These are phyloP conservation scores for Globisporangium canariense DNA, from an alignment of 352 stramenopile species.

Conservation along the genomic window DNA sequence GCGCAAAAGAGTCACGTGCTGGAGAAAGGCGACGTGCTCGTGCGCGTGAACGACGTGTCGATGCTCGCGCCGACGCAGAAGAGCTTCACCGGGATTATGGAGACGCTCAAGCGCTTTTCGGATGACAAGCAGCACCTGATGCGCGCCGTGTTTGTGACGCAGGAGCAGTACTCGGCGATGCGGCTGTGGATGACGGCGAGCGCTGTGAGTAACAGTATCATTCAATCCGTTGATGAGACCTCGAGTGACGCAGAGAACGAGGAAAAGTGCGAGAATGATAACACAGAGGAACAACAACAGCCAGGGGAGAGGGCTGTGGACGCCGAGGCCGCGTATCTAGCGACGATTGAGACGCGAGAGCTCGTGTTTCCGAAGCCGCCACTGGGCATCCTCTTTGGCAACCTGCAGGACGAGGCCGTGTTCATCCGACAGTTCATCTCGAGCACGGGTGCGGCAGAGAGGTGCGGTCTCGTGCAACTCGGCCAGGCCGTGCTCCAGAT, in stretches of 20 bases:
- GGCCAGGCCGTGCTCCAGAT: constrained; percentile 77
- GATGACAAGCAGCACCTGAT: constrained; percentile 48
- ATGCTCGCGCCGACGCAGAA: constrained; percentile 45
- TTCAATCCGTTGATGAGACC: background rate
- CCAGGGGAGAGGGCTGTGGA: constrained; percentile 4
- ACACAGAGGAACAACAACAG: constrained; percentile 20
- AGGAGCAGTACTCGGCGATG: constrained; percentile 51
- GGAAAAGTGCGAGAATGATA: constrained; percentile 1
- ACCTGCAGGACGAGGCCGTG: constrained; percentile 73
- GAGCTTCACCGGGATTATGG: constrained; percentile 64
- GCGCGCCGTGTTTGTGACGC: constrained; percentile 49
- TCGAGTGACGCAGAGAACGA: background rate
- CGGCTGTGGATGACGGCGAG: constrained; percentile 17
- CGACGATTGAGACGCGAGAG: constrained; percentile 33
- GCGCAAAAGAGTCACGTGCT: constrained; percentile 67
- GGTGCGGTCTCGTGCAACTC: constrained; percentile 47
- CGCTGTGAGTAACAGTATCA: background rate
- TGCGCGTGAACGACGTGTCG: constrained; percentile 52
- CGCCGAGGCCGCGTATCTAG: constrained; percentile 17
- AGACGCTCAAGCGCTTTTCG: constrained; percentile 40
- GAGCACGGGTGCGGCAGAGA: constrained; percentile 66
- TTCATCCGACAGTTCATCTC: constrained; percentile 83
- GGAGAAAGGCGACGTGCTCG: constrained; percentile 57
- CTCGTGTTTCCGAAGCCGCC: constrained; percentile 63
- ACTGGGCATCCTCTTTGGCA: constrained; percentile 80